phyloP scores from a whole-genome alignment of 129 eudicot genomes.

The Smallanthus sonchifolius region DNA sequence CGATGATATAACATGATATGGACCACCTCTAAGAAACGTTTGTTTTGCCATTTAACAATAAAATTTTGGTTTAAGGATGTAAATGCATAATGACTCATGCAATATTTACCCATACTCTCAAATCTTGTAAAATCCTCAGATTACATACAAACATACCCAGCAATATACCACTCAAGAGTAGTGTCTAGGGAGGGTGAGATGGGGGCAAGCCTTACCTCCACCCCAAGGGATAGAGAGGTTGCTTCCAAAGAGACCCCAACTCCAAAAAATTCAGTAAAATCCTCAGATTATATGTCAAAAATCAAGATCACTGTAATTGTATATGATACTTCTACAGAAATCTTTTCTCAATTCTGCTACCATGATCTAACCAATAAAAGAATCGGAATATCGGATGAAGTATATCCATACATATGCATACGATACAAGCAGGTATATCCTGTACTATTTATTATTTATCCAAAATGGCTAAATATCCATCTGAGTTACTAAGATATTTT shows the following conservation, averaged over 20 bases:
- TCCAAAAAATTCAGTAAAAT: too few relatives aligned
- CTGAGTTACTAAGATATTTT: constrained; percentile 1
- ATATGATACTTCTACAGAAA: too few relatives aligned
- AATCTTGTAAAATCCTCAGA: background rate
- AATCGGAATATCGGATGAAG: background rate
- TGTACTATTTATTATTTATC: background rate
- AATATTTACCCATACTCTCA: background rate
- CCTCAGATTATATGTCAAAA: background rate
- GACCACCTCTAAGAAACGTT: background rate
- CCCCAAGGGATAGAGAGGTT: too few relatives aligned
- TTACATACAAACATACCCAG: too few relatives aligned
- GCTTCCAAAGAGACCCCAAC: too few relatives aligned
- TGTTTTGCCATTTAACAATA: background rate
- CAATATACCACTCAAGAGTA: too few relatives aligned
- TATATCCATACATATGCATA: constrained; percentile 3
- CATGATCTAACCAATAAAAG: background rate
- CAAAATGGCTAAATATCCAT: constrained; percentile 3
- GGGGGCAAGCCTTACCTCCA: too few relatives aligned
- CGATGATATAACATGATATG: background rate
- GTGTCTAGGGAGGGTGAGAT: too few relatives aligned
- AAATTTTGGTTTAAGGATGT: too few relatives aligned
- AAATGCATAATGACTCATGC: too few relatives aligned
- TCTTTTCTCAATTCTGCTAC: too few relatives aligned
- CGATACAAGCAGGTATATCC: background rate
- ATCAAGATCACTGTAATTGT: background rate